phyloP scores from a whole-genome alignment of 345 rosid genomes.

The Salix udensis region DNA sequence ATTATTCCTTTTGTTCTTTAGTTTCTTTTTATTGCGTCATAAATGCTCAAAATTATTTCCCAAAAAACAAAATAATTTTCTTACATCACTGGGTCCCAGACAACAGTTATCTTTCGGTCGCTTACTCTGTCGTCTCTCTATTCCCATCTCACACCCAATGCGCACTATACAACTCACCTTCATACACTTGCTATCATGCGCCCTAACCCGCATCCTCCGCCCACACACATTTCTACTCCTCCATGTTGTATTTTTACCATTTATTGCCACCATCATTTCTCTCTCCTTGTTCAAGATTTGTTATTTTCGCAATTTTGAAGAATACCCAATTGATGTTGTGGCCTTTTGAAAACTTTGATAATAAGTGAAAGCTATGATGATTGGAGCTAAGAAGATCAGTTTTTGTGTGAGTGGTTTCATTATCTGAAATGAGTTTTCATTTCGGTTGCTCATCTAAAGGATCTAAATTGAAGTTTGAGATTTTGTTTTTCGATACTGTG shows the following conservation, averaged over 20 bases:
- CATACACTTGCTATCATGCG: not conserved
- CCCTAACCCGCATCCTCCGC: constrained; percentile 17
- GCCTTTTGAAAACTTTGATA: not conserved
- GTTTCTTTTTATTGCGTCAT: constrained; percentile 9
- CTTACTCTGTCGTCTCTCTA: constrained; percentile 34
- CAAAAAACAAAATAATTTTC: not conserved
- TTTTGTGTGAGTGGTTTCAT: not conserved
- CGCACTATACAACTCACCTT: constrained; percentile 7
- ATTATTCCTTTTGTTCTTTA: constrained; percentile 1
- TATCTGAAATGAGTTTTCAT: constrained; percentile 10
- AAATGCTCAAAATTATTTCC: not conserved
- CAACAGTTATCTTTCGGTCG: constrained; percentile 42
- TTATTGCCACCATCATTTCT: constrained; percentile 2
- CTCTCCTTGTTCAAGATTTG: not conserved
- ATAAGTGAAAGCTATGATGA: not conserved
- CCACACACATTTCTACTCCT: constrained; percentile 1
- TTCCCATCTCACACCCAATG: constrained; percentile 3
- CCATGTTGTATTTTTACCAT: constrained; percentile 29
- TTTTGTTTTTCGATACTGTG: not conserved
- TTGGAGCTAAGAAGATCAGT: constrained; percentile 6
- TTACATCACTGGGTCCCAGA: constrained; percentile 26
- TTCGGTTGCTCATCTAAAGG: constrained; percentile 21
- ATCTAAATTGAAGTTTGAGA: constrained; percentile 16
- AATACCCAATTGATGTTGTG: not conserved
- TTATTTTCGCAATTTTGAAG: constrained; percentile 1